Evolutionary conservation across 345 rosid species (phyloP), one percentile per base, ranked within the genome.

Genomic region (Eucalyptus grandis): DNA sequence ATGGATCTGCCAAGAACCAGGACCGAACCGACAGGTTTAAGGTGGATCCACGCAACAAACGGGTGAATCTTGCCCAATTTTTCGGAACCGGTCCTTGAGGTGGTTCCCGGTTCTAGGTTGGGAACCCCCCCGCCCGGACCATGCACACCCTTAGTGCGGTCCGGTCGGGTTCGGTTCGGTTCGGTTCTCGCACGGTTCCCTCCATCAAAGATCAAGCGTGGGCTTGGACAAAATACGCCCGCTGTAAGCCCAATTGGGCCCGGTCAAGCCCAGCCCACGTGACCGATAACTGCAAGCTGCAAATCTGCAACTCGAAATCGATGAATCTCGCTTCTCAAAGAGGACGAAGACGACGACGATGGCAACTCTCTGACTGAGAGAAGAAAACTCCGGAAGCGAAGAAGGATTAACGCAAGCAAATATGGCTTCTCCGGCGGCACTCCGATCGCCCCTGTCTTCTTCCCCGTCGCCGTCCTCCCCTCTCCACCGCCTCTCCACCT

Each of bases 401-500:
- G 81, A 60, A 60, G 19, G 56, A 22, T 87, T 50, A 34, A 54
- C 90, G 69, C 87, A 3, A 54, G 46, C 51, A 87, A 27, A 87
- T 6, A 95, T 97, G 98, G 95, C 96, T 43, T 93, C 95, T 24
- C 92, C 95, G 51, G 95, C 94, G 43, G 90, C 95, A 5, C 24
- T 92, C 49, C 96, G 95, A 90, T 92, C 95, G 27, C 92, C 91
- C 22, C 92, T 90, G 87, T 86, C 94, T 26, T 51, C 96, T 27
- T 51, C 98, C 43, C 56, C 93, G 16, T 54, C 96, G 16, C 49
- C 92, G 54, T 43, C 95, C 2, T 92, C 96, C 56, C 96, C 98
- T 67, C 95, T 97, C 90, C 96, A 95, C 81, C 97, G 97, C 89
- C 95, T 95, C 91, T 93, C 99, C 89, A 96, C 98, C 90, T 95